phyloP scores from a whole-genome alignment of 2,329 filamentous ascomycete genomes.

The Capronia coronata region DNA sequence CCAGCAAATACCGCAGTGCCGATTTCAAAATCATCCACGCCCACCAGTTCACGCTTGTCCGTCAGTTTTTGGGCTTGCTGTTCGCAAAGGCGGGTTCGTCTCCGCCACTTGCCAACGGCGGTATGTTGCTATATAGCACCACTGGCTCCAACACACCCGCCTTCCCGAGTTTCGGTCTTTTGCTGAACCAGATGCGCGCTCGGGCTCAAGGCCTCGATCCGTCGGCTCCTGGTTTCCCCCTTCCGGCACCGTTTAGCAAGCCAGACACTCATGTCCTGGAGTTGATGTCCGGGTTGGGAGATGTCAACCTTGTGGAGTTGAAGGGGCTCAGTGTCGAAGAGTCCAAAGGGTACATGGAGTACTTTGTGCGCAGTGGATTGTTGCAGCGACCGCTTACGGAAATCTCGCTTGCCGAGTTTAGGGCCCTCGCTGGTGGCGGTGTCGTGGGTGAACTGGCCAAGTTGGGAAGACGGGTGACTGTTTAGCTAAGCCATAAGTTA shows the following conservation, averaged over 20 bases:
- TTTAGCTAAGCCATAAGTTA: conserved; percentile 16
- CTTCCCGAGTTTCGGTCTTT: conserved; percentile 61
- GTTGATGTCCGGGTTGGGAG: conserved; percentile 28
- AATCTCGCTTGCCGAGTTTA: conserved; percentile 68
- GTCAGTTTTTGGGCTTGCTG: conserved; percentile 67
- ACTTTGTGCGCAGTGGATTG: conserved; percentile 82
- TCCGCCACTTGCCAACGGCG: conserved; percentile 59
- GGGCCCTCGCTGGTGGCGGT: conserved; percentile 73
- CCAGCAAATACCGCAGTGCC: conserved; percentile 67
- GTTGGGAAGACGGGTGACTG: conserved; percentile 45
- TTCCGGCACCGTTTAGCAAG: conserved; percentile 48
- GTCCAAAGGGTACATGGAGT: conserved; percentile 76
- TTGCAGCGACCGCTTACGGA: conserved; percentile 65
- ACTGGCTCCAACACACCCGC: conserved; percentile 63
- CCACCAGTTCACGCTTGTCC: conserved; percentile 71
- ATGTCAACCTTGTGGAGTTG: conserved; percentile 47
- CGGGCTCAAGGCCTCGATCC: conserved; percentile 33
- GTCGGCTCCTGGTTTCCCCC: conserved; percentile 38
- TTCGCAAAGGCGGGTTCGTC: conserved; percentile 45
- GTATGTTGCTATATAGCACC: conserved; percentile 68
- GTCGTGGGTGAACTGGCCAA: conserved; percentile 81
- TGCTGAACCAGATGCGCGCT: conserved; percentile 49
- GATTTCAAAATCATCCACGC: conserved; percentile 71
- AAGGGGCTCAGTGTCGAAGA: conserved; percentile 67
- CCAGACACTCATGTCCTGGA: conserved; percentile 50